Percentiles rank a stretch among this genome's conserved stretches.
These are phyloP conservation scores for Barnettozyma wickerhamii DNA, from an alignment of 805 yeast genomes.

Conservation along the genomic window DNA sequence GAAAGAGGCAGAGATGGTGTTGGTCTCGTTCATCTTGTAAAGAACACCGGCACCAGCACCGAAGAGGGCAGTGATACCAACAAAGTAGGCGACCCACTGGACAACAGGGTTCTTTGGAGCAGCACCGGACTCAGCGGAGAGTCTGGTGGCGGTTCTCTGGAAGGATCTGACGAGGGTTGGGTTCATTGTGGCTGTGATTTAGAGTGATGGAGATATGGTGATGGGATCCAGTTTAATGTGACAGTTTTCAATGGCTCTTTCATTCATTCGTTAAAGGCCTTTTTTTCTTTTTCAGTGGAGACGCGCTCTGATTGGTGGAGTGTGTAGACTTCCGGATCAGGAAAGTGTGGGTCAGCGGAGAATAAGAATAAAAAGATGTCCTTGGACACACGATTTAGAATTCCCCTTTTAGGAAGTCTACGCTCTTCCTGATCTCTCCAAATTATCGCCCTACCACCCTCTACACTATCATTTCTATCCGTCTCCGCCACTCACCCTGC, in stretches of 20 bases:
- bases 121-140: slow-evolving; percentile 16
- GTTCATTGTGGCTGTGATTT: slow-evolving; percentile 24
- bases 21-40: slow-evolving; percentile 22
- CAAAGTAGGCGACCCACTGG: slow-evolving; percentile 24
- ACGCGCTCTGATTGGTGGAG: neutral
- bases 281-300: no score
- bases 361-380: no score
- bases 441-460: no score
- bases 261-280: no score
- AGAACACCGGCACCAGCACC: slow-evolving; percentile 22
- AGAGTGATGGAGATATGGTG: no score
- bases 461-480: no score
- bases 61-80: slow-evolving; percentile 21
- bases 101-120: slow-evolving; percentile 14
- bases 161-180: slow-evolving; percentile 25
- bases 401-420: slow-evolving; percentile 10
- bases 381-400: no score
- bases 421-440: neutral
- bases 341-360: no score
- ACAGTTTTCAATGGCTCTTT: no score
- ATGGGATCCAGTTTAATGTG: no score
- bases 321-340: neutral
- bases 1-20: slow-evolving; percentile 20
- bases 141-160: slow-evolving; percentile 23
- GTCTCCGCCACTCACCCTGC: neutral